phyloP scores from a whole-genome alignment of 345 rosid species.

The Populus alba region DNA sequence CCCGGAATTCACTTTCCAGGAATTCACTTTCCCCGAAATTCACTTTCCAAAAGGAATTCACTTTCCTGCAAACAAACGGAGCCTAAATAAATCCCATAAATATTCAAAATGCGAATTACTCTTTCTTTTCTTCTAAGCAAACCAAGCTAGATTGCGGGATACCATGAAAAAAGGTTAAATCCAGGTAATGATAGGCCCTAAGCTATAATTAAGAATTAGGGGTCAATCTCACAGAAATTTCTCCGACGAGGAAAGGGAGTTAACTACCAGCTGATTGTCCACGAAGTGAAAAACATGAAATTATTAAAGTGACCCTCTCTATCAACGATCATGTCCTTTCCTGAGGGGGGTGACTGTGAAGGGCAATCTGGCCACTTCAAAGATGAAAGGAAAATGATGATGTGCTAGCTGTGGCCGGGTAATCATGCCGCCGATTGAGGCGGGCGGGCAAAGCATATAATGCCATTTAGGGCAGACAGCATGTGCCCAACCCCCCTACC shows the following conservation, averaged over 20 bases:
- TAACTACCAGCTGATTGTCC: background rate
- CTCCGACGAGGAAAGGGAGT: background rate
- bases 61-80: too few species aligned
- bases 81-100: background rate
- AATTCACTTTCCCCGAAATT: too few species aligned
- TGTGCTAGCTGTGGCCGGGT: conserved; percentile 10
- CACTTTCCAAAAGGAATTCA: too few species aligned
- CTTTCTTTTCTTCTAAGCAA: conserved; percentile 10
- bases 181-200: background rate
- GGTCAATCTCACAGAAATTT: background rate
- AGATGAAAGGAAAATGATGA: background rate
- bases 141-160: background rate
- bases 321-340: background rate
- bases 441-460: conserved; percentile 25
- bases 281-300: background rate
- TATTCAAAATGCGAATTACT: background rate
- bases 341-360: background rate
- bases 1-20: too few species aligned
- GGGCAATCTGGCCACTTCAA: background rate
- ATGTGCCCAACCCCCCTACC: conserved; percentile 10
- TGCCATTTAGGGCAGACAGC: conserved; percentile 17
- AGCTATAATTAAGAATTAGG: background rate
- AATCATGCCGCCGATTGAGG: conserved; percentile 47
- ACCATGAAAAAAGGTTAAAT: background rate
- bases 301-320: background rate